phyloP scores from a whole-genome alignment of 2,329 filamentous ascomycete species.

The Trichoderma breve region DNA sequence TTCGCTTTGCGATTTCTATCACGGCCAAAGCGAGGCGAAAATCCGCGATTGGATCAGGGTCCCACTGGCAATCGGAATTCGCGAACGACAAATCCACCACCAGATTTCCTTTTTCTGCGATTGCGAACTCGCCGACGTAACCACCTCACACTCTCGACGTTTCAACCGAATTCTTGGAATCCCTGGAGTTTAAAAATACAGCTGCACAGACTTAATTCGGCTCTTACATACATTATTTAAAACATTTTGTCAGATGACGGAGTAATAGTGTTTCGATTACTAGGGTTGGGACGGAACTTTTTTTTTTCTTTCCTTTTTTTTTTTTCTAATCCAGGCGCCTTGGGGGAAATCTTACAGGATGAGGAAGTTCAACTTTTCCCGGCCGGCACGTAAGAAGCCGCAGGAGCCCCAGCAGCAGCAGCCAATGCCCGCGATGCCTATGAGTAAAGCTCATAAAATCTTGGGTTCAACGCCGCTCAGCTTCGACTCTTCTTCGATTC shows the following conservation, averaged over 20 bases:
- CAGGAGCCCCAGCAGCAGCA: conserved; percentile 25
- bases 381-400: conserved; percentile 48
- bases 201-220: not conserved
- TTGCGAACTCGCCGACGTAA: not conserved
- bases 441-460: conserved; percentile 53
- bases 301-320: not conserved
- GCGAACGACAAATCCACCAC: not conserved
- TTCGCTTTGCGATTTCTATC: not conserved
- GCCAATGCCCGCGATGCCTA: conserved; percentile 34
- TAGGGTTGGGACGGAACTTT: conserved; percentile 13
- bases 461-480: conserved; percentile 47
- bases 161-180: not conserved
- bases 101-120: not conserved
- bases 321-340: not conserved
- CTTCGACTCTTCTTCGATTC: conserved; percentile 36
- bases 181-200: not conserved
- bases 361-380: conserved; percentile 49
- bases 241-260: conserved; percentile 12
- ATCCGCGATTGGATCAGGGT: not conserved
- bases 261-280: conserved; percentile 2
- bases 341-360: conserved; percentile 28
- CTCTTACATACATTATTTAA: not conserved
- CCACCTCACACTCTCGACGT: not conserved
- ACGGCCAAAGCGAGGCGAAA: not conserved
- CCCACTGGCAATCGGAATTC: conserved; percentile 12